Percentiles rank a stretch among this genome's conserved stretches.
Conservation (phyloP, 1,139 yeast species). For the Blastobotrys buckinghamii region DNA sequence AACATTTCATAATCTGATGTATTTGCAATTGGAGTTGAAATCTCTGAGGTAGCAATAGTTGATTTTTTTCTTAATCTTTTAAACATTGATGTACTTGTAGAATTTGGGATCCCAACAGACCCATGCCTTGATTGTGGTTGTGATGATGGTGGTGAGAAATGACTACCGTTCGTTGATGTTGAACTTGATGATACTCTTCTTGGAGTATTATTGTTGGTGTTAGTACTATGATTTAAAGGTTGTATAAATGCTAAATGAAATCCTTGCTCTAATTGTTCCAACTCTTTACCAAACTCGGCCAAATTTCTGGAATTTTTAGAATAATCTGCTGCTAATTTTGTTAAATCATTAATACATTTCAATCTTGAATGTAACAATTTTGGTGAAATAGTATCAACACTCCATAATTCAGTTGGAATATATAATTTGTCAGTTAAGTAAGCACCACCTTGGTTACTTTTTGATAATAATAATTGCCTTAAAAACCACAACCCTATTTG, state of each 20-base stretch:
- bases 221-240: constrained; percentile 11
- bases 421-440: constrained; percentile 20
- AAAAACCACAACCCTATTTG: constrained; percentile 22
- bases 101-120: background rate
- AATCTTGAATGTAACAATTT: constrained; percentile 20
- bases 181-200: constrained; percentile 5
- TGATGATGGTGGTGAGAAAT: constrained; percentile 1
- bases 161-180: background rate
- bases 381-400: constrained; percentile 16
- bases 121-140: constrained; percentile 4
- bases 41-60: constrained; percentile 4
- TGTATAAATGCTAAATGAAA: constrained; percentile 20
- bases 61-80: constrained; percentile 15
- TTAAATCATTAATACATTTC: constrained; percentile 19
- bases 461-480: constrained; percentile 20
- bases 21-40: background rate
- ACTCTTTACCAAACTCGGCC: constrained; percentile 2
- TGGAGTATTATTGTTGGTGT: background rate
- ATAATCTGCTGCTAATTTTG: constrained; percentile 18
- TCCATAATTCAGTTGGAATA: constrained; percentile 22
- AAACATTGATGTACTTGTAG: constrained; percentile 7
- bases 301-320: constrained; percentile 3
- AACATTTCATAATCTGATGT: background rate
- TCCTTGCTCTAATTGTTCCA: constrained; percentile 16
- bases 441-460: constrained; percentile 21